phyloP scores from a whole-genome alignment of 768 basidiomycete genomes.

The Pleurotus platypus region DNA sequence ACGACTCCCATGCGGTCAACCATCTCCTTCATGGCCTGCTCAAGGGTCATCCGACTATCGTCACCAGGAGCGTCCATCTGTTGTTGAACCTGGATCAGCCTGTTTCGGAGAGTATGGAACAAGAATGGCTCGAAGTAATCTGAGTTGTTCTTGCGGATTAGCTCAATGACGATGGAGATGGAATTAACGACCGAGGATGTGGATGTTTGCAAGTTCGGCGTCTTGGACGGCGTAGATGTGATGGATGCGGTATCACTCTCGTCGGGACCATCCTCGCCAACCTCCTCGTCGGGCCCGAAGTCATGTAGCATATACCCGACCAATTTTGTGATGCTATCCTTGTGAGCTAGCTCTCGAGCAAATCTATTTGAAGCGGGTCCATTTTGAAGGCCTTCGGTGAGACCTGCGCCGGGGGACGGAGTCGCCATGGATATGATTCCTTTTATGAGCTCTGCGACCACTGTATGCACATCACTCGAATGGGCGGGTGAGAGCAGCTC shows the following conservation, averaged over 20 bases:
- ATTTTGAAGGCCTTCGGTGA: conserved; percentile 66
- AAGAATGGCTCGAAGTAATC: conserved; percentile 98
- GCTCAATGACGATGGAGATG: conserved; percentile 86
- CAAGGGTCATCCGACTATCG: conserved; percentile 62
- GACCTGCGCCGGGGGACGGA: conserved; percentile 74
- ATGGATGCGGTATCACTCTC: not conserved
- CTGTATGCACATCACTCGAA: conserved; percentile 73
- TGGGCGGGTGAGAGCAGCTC: conserved; percentile 78
- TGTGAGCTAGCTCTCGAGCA: conserved; percentile 80
- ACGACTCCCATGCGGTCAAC: conserved; percentile 87
- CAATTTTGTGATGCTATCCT: conserved; percentile 66
- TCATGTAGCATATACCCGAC: conserved; percentile 75
- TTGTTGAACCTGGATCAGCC: conserved; percentile 85
- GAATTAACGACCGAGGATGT: conserved; percentile 83
- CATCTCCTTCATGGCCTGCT: conserved; percentile 75
- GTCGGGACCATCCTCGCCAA: not conserved
- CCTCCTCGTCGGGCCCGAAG: conserved; percentile 29
- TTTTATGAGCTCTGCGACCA: conserved; percentile 89
- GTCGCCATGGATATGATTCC: conserved; percentile 93
- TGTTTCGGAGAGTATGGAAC: conserved; percentile 89
- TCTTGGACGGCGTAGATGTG: conserved; percentile 10
- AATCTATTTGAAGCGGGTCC: conserved; percentile 82
- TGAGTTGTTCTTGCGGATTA: conserved; percentile 96
- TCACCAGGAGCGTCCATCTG: conserved; percentile 48
- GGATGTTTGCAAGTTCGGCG: conserved; percentile 45